A percentile compares a stretch with the other conserved stretches of the same genome.
These are phyloP conservation scores for Boletus barrowsii DNA, from an alignment of 768 basidiomycete species.

Conservation along the genomic window DNA sequence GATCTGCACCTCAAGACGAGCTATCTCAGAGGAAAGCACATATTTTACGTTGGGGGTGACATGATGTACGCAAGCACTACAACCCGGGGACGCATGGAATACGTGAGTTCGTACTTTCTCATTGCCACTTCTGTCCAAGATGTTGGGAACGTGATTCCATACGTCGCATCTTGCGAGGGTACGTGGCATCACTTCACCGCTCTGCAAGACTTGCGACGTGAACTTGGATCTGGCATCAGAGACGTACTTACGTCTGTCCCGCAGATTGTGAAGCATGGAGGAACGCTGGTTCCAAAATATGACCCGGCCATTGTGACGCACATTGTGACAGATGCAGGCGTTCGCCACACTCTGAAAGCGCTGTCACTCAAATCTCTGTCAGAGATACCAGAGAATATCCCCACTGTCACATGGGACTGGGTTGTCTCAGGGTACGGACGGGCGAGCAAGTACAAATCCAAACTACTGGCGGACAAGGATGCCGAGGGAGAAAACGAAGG, in stretches of 20 bases:
- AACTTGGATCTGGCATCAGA: not conserved
- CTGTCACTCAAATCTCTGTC: conserved; percentile 48
- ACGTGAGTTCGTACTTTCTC: conserved; percentile 39
- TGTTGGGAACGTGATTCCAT: too few relatives aligned
- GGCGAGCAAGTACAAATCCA: conserved; percentile 14
- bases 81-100: conserved; percentile 57
- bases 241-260: conserved; percentile 1
- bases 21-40: conserved; percentile 50
- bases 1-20: conserved; percentile 19
- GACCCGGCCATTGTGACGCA: conserved; percentile 60
- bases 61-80: conserved; percentile 46
- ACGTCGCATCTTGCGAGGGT: too few relatives aligned
- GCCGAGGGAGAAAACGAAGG: conserved; percentile 14
- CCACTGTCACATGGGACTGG: conserved; percentile 66
- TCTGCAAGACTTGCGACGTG: not conserved
- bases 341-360: conserved; percentile 29
- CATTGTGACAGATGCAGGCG: conserved; percentile 52
- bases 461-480: not conserved
- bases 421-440: conserved; percentile 40
- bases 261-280: conserved; percentile 66
- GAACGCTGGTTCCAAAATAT: conserved; percentile 54
- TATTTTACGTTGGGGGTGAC: conserved; percentile 62
- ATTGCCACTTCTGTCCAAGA: not conserved
- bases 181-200: too few relatives aligned
- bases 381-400: conserved; percentile 64